Base-by-base conservation (phyloP, 1,284 basidiomycete genomes). In the Cutaneotrichosporon arboriforme region DNA sequence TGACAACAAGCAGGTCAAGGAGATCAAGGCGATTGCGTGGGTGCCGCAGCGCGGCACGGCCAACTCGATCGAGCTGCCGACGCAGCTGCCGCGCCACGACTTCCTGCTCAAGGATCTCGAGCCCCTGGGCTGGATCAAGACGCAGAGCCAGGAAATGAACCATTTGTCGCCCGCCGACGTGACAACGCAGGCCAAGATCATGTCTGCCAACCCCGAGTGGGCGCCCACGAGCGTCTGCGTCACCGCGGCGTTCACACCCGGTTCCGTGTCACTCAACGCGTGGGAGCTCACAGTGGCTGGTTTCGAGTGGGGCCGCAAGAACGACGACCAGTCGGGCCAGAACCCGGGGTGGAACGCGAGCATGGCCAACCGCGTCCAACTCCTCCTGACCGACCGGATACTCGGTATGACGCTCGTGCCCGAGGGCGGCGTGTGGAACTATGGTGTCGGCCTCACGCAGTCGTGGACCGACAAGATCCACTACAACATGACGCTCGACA, bases 291-390 rank as follows among this genome's bases (percentile, higher is more conserved):
- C 86, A 9, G 85, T 93, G 4, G 81, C 86, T 49, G 96, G 96
- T 15, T 98, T 98, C 73, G 96, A 99, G 72, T 98, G 94, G 94
- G 94, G 94, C 40, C 81, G 96, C 61, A 97, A 97, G 79, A 92
- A 92, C 66, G 75, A 80, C 60, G 90, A 91, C 68, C 87, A 81
- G 41, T 87, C 87, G n/a, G 81, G 85, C 44, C 90, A 90, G 63
- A 87, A 90, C 64, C 79, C 84, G 75, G 91, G 92, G 40, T 98
- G 94, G 80, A 97, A 94, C 72, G 87, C 92, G 22, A 90, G 88
- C 62, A 97, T 97, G 94, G 93, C 92, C 3, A 93, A 96, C 72
- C 84, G 90, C 33, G 92, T 96, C 22, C 96, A 99, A 75, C 79
- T 98, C 38, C 79, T 98, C 57, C 79, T 99, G 18, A 96, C 90